Evolutionary conservation across 1,139 yeast genomes (phyloP).

Genomic region (Nakaseomyces nivariensis): DNA sequence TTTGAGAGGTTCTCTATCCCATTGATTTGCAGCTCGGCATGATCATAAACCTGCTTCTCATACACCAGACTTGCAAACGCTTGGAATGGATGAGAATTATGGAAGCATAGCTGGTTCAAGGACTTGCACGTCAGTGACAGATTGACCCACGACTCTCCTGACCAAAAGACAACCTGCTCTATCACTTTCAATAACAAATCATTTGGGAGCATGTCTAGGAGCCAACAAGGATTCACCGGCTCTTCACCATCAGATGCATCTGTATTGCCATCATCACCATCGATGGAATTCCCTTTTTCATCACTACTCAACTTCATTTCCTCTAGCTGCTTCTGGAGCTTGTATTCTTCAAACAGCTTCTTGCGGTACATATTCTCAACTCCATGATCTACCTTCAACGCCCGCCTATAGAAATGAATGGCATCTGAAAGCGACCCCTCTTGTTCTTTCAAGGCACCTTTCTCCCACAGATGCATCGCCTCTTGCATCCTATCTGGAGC

Average conservation of each 20-base stretch:
- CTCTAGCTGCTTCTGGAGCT: conserved; percentile 15
- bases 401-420: conserved; percentile 58
- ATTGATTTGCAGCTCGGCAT: conserved; percentile 30
- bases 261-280: no score
- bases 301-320: conserved; percentile 8
- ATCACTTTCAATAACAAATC: conserved; percentile 55
- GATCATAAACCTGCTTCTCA: conserved; percentile 46
- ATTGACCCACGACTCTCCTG: conserved; percentile 60
- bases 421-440: conserved; percentile 78
- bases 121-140: conserved; percentile 54
- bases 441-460: conserved; percentile 62
- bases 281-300: conserved; percentile 26
- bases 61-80: conserved; percentile 46
- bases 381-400: conserved; percentile 52
- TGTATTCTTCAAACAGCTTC: conserved; percentile 32
- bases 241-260: conserved; percentile 26
- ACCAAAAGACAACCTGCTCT: conserved; percentile 39
- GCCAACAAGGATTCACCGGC: conserved; percentile 37
- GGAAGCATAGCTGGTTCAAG: conserved; percentile 54
- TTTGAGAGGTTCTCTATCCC: conserved; percentile 37
- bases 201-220: conserved; percentile 48
- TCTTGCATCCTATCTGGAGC: conserved; percentile 8
- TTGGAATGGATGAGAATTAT: conserved; percentile 46
- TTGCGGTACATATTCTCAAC: conserved; percentile 64
- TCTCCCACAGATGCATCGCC: conserved; percentile 58